Evolutionary conservation across 2,329 filamentous ascomycete genomes (phyloP), one percentile per base, ranked within the genome.

Genomic region (Arthrobotrys megalospora): DNA sequence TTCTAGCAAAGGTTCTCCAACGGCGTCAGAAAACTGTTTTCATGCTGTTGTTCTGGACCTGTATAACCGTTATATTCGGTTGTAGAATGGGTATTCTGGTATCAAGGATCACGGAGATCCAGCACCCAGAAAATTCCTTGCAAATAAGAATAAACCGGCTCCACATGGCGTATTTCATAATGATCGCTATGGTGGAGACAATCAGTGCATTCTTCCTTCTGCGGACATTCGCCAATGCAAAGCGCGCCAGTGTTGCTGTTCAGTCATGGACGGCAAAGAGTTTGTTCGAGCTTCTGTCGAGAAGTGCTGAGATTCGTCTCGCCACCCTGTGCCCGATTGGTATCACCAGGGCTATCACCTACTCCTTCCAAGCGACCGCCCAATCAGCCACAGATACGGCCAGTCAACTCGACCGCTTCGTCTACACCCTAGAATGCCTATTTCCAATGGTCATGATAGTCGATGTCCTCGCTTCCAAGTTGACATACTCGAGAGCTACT

Each of bases 21-120:
- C 11, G 52, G 11, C 80, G 80, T n/a, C 81, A 81, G 14, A 82
- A 83, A 78, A 82, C 84, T 1, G 83, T 87, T 2, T 89, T 89
- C 75, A 85, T 87, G 45, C 82, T 82, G 2, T 85, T 90, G 3
- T 88, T 90, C 80, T 90, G 89, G 79, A 87, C 86, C 2, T 88
- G 91, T 79, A 83, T 91, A 41, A 83, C 86, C 0, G 84, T 88
- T 8, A 88, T 90, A 43, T 82, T 84, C 1, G 83, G 86, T 0
- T 86, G 90, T 45, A 87, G 89, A 53, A 81, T 86, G 8, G 79
- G 81, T 12, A 86, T 86, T 47, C 81, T 84, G 11, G 80, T 82
- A 3, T 80, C 82, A 0, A 81, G 85, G 28, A 81, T 83, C 1
- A 80, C 79, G 6, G 82, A 82, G 43, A 83, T 86, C 7, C 14